Base-by-base conservation (phyloP, 1,139 yeast genomes). In the Yamadazyma triangularis region DNA sequence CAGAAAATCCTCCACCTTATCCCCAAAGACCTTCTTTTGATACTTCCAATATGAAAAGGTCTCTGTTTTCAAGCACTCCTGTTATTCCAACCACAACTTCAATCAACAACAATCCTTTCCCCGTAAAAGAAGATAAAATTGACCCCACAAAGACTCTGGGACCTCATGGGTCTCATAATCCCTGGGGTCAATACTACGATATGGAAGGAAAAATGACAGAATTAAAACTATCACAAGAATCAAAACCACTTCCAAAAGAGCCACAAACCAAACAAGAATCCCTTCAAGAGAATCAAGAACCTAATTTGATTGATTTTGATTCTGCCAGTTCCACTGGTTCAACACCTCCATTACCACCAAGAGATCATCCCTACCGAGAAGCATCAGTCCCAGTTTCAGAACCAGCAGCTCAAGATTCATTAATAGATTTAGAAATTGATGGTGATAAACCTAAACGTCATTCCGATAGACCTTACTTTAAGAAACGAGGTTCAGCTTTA, bases 221-320 rank as follows among this genome's bases (percentile, higher is more conserved):
- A n/a, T n/a, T n/a, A n/a, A n/a, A n/a, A n/a, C n/a, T n/a, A n/a
- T n/a, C n/a, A n/a, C n/a, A n/a, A n/a, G n/a, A n/a, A n/a, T n/a
- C n/a, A n/a, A 5, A 14, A 4, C 27, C 13, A 15, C 20, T 10
- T 5, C 8, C 4, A 11, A 13, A 25, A 12, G n/a, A 14, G n/a
- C 10, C 6, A 12, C 23, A n/a, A 7, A 6, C 28, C 4, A 18
- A 13, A 8, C 23, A 13, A 15, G 7, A 8, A 14, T 4, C 25
- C n/a, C 6, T 11, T 13, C 5, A 15, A 24, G 16, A 11, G 21
- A 15, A 13, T 8, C 42, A 43, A 22, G 52, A 49, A 26, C 42
- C 53, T 4, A 56, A 60, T 36, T 52, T 66, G 32, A 66, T 66
- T 27, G 70, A 66, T 36, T 49, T 66, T 11, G 62, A 56, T 12